A percentile compares a stretch with the other conserved stretches of the same genome.
phyloP scores from a whole-genome alignment of 345 rosid genomes.

The Populus tremula region DNA sequence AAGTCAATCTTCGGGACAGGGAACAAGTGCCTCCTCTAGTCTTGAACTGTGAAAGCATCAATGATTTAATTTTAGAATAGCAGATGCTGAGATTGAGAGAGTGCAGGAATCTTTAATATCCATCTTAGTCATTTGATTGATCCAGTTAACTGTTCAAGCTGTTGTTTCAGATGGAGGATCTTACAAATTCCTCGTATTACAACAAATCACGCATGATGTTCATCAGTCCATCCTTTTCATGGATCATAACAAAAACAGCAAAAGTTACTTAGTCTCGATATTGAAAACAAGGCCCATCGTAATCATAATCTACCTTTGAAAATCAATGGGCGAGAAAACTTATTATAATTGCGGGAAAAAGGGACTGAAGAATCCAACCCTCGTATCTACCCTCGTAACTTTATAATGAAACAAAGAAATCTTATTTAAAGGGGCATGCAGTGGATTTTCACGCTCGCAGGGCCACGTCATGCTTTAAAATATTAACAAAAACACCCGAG shows the following conservation, averaged over 20 bases:
- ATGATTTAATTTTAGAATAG: neutral
- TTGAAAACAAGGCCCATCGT: neutral
- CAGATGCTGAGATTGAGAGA: neutral
- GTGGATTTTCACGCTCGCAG: too few relatives aligned
- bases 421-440: neutral
- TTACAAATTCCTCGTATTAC: neutral
- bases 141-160: slow-evolving; percentile 16
- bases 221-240: neutral
- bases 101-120: neutral
- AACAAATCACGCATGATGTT: slow-evolving; percentile 10
- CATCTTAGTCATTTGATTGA: slow-evolving; percentile 19
- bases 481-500: too few relatives aligned
- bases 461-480: too few relatives aligned
- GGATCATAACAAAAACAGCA: slow-evolving; percentile 6
- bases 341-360: neutral
- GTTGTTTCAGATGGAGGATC: slow-evolving; percentile 1
- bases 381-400: neutral
- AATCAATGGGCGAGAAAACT: neutral
- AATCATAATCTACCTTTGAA: neutral
- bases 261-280: neutral
- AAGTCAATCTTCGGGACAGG: neutral
- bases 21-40: neutral
- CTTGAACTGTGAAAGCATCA: neutral
- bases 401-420: neutral
- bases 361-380: neutral